These are phyloP conservation scores for Bipolaris sorokiniana DNA, from an alignment of 2,329 filamentous ascomycete genomes.

Conservation along the genomic window DNA sequence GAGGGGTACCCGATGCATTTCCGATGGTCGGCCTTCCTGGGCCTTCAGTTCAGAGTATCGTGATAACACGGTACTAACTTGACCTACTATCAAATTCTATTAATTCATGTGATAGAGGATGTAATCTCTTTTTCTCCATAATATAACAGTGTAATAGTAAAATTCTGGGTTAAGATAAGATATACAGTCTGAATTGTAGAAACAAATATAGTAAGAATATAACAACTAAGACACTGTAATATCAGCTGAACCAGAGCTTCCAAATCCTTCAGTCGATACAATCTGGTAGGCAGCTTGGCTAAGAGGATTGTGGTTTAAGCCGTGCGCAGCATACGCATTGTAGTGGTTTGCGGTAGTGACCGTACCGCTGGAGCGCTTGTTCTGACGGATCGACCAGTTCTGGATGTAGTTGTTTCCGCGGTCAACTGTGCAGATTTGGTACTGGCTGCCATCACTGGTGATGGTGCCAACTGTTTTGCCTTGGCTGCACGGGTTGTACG, in stretches of 20 bases:
- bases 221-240: neutral
- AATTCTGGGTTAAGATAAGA: too few relatives aligned
- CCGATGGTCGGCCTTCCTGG: too few relatives aligned
- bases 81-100: too few relatives aligned
- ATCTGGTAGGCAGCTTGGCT: neutral
- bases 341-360: conserved; percentile 1
- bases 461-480: neutral
- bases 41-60: too few relatives aligned
- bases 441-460: neutral
- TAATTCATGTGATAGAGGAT: too few relatives aligned
- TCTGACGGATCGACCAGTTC: conserved; percentile 1
- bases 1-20: too few relatives aligned
- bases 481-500: neutral
- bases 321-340: neutral
- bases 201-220: neutral
- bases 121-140: too few relatives aligned
- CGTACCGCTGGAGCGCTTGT: neutral
- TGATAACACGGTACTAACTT: too few relatives aligned
- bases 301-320: neutral
- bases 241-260: neutral
- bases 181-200: too few relatives aligned
- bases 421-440: neutral
- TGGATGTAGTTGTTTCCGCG: conserved; percentile 1
- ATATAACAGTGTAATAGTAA: too few relatives aligned
- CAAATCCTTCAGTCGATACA: neutral